Percentiles rank a stretch among this genome's conserved stretches.
phyloP scores from a whole-genome alignment of 2,329 filamentous ascomycete species.

The Ceratocystis harringtonii region DNA sequence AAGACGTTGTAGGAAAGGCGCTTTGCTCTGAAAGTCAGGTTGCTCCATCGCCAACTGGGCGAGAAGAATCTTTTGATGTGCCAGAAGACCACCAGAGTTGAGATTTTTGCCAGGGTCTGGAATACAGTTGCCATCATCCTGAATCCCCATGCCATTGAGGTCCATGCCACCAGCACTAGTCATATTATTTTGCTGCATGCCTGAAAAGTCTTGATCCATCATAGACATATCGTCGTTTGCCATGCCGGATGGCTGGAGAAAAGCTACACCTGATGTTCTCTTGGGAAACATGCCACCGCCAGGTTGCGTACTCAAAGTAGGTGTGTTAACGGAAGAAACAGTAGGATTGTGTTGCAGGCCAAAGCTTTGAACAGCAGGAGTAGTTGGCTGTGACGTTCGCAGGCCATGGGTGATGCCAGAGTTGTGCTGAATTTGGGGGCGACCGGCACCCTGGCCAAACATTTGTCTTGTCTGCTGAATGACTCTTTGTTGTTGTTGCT shows the following conservation, averaged over 20 bases:
- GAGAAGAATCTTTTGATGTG: slow-evolving; percentile 48
- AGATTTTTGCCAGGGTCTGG: slow-evolving; percentile 90
- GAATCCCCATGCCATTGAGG: slow-evolving; percentile 15
- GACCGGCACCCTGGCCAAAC: slow-evolving; percentile 47
- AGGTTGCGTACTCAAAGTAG: slow-evolving; percentile 69
- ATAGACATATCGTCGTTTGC: slow-evolving; percentile 33
- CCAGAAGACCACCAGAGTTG: slow-evolving; percentile 26
- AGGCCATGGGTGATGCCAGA: slow-evolving; percentile 63
- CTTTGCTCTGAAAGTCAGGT: slow-evolving; percentile 55
- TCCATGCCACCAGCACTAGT: slow-evolving; percentile 31
- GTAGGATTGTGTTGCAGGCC: slow-evolving; percentile 85
- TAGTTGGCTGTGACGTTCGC: slow-evolving; percentile 71
- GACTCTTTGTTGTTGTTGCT: slow-evolving; percentile 23
- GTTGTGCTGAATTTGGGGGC: slow-evolving; percentile 64
- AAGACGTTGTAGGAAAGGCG: slow-evolving; percentile 39
- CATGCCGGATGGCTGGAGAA: slow-evolving; percentile 22
- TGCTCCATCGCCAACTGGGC: slow-evolving; percentile 61
- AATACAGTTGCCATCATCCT: slow-evolving; percentile 46
- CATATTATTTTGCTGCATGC: slow-evolving; percentile 30
- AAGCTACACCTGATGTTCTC: slow-evolving; percentile 26
- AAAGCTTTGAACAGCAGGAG: slow-evolving; percentile 62
- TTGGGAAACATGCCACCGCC: slow-evolving; percentile 46
- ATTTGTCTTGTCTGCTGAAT: slow-evolving; percentile 57
- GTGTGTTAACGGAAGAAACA: slow-evolving; percentile 92
- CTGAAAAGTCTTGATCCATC: slow-evolving; percentile 58